Conservation (phyloP, 1,284 basidiomycete species). For the Marasmius oreades region DNA sequence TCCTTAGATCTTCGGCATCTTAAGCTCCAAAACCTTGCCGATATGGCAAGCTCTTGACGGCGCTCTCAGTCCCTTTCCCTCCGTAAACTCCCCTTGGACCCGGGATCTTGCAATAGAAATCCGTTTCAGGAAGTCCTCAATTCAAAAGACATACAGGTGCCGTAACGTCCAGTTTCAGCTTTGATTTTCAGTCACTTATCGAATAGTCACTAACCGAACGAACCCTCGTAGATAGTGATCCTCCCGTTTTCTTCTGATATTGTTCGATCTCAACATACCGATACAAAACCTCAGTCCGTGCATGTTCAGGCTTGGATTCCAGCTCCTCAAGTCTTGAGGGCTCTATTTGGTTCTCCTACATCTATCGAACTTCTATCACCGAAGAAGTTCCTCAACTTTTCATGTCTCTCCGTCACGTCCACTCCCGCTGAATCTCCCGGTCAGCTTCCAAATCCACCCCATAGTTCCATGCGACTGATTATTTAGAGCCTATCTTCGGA, state of each 20-base stretch:
- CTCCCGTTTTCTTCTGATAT: too few relatives aligned
- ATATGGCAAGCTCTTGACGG: neutral
- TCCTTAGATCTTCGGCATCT: slow-evolving; percentile 14
- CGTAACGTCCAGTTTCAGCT: neutral
- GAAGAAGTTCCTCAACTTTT: neutral
- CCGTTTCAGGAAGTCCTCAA: neutral
- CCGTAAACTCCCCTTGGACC: neutral
- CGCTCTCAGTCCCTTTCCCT: neutral
- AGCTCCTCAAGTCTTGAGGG: neutral
- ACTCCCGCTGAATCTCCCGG: neutral
- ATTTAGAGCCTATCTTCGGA: neutral
- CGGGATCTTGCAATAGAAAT: neutral
- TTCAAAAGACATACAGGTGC: neutral
- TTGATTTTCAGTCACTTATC: neutral
- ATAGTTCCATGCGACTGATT: neutral
- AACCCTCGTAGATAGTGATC: too few relatives aligned
- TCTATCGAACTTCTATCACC: slow-evolving; percentile 3
- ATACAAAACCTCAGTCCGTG: neutral
- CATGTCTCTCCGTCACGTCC: neutral
- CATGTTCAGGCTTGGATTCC: neutral
- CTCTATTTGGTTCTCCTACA: neutral
- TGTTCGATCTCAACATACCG: too few relatives aligned
- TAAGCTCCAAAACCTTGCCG: neutral
- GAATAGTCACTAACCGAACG: too few relatives aligned
- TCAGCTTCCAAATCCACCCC: neutral